Base-by-base conservation (phyloP, 805 yeast genomes). In the Soucietia sequanensis region DNA sequence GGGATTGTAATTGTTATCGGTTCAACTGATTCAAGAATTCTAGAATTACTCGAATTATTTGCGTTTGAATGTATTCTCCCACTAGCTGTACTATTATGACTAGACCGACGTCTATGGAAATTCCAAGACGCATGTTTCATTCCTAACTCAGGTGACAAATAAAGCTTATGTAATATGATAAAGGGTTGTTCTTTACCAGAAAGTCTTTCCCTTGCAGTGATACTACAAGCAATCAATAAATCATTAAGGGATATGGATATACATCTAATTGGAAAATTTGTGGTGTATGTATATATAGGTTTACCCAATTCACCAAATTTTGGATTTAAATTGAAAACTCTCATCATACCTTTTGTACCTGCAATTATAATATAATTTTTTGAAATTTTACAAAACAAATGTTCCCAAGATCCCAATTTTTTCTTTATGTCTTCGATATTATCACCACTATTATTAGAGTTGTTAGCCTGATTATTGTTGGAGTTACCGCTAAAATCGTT, bases 1-100 rank as follows among this genome's bases (percentile, higher is more conserved):
- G 97, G 96, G 33, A 86, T 70, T 0, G 95, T 82, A 21, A 89
- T 78, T 2, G 89, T 78, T 7, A 82, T 71, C 2, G 87, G 83
- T 27, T 75, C 77, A 4, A 73, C 77, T 16, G 63, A 45, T 5
- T 37, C 41, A 6, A 58, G 33, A 1, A 17, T 19, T 3, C n/a
- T n/a, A 4, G 10, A 10, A 7, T 5, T 4, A n/a, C 10, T 14
- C 30, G 35, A 10, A 41, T 21, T 4, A 25, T 27, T 27, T 8
- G 9, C 15, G 10, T n/a, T n/a, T n/a, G n/a, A n/a, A n/a, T n/a
- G n/a, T 47, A 13, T 5, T 15, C 28, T 12, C 21, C 34, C 20
- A 25, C 15, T n/a, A 12, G 17, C 14, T 10, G 14, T 10, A 11
- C 23, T 21, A 11, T 21, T 11, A 11, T 10, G n/a, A n/a, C n/a